phyloP scores from a whole-genome alignment of 179 eudicot species.

The Beta corolliflora region DNA sequence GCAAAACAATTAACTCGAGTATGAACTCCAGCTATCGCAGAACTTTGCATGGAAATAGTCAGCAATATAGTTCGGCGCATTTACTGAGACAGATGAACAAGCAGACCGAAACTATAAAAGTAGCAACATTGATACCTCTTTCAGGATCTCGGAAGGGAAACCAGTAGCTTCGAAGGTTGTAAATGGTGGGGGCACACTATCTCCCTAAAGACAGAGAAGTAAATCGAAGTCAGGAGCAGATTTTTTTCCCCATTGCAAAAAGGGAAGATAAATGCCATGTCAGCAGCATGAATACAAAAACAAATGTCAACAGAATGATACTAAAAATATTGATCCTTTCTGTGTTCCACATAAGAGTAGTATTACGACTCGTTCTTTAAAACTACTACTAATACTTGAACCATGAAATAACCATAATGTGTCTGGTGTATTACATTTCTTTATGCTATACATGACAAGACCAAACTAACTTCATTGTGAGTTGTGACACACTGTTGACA shows the following conservation, averaged over 20 bases:
- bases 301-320: neutral
- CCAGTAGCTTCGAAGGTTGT: slow-evolving; percentile 81
- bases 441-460: neutral
- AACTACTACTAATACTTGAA: neutral
- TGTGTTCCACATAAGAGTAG: neutral
- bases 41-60: slow-evolving; percentile 37
- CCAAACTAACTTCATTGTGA: neutral
- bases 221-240: slow-evolving; percentile 15
- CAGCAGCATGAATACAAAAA: neutral
- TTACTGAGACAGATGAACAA: slow-evolving; percentile 29
- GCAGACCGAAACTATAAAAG: slow-evolving; percentile 19
- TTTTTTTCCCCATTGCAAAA: neutral
- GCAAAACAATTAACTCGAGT: slow-evolving; percentile 57
- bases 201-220: slow-evolving; percentile 55
- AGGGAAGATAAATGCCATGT: neutral
- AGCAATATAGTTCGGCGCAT: slow-evolving; percentile 31
- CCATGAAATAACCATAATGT: neutral
- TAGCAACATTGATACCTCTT: slow-evolving; percentile 63
- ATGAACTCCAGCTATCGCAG: slow-evolving; percentile 51
- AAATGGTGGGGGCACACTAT: slow-evolving; percentile 75
- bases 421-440: neutral
- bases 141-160: slow-evolving; percentile 76
- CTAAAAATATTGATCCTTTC: neutral
- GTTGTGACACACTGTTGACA: no score
- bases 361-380: neutral